phyloP scores from a whole-genome alignment of 768 basidiomycete genomes.

The Termitomyces sp. region DNA sequence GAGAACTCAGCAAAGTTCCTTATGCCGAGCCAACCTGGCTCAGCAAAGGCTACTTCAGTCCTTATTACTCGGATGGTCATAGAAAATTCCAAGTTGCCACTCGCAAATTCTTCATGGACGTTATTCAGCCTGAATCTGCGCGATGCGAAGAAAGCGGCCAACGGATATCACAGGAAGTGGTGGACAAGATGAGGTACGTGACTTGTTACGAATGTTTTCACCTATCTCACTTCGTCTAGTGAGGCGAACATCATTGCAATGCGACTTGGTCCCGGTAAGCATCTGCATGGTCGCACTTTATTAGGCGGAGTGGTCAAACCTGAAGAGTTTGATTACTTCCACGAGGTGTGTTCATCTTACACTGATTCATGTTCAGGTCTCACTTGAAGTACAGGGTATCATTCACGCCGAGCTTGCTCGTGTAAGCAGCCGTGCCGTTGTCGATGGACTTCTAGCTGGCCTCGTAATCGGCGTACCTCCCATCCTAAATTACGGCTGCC shows the following conservation, averaged over 20 bases:
- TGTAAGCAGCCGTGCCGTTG: slow-evolving; percentile 81
- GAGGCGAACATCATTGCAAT: slow-evolving; percentile 80
- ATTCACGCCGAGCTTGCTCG: slow-evolving; percentile 81
- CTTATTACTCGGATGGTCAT: slow-evolving; percentile 79
- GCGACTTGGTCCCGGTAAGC: slow-evolving; percentile 89
- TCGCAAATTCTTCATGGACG: slow-evolving; percentile 72
- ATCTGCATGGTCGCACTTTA: slow-evolving; percentile 72
- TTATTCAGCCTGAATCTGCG: slow-evolving; percentile 71
- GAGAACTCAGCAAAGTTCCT: slow-evolving; percentile 71
- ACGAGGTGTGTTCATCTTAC: slow-evolving; percentile 53
- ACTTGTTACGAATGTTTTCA: background rate
- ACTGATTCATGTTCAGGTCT: too few species aligned
- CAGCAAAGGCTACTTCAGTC: slow-evolving; percentile 57
- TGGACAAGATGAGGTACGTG: slow-evolving; percentile 75
- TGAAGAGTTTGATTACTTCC: slow-evolving; percentile 93
- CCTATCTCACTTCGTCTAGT: slow-evolving; percentile 30
- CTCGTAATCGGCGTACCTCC: slow-evolving; percentile 88
- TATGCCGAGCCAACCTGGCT: slow-evolving; percentile 90
- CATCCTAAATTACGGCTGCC: slow-evolving; percentile 81
- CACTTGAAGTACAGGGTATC: slow-evolving; percentile 47
- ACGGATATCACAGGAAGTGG: slow-evolving; percentile 76
- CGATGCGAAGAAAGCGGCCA: slow-evolving; percentile 86
- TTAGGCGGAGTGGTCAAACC: slow-evolving; percentile 75
- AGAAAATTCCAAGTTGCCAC: slow-evolving; percentile 71
- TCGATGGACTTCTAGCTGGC: slow-evolving; percentile 82